phyloP scores from a whole-genome alignment of 805 yeast species.

The Tanozyma kutaoensis region DNA sequence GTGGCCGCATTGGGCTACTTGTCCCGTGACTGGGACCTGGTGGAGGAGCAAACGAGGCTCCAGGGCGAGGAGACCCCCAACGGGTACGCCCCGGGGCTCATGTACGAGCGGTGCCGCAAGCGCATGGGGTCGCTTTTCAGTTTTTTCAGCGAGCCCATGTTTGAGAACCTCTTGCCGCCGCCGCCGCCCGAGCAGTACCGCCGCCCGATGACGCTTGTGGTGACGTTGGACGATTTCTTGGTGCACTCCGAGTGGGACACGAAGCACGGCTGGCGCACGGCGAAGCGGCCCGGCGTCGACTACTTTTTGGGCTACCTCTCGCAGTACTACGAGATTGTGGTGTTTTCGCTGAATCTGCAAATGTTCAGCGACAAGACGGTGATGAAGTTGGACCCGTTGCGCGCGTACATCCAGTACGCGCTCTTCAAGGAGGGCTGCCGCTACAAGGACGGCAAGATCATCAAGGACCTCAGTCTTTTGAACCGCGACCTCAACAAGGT shows the following conservation, averaged over 20 bases:
- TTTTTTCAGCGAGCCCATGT: slow-evolving; percentile 86
- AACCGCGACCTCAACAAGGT: slow-evolving; percentile 84
- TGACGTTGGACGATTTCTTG: slow-evolving; percentile 80
- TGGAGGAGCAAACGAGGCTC: slow-evolving; percentile 42
- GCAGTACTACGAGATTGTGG: slow-evolving; percentile 90
- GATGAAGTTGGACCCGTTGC: slow-evolving; percentile 85
- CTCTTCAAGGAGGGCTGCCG: slow-evolving; percentile 85
- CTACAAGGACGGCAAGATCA: slow-evolving; percentile 74
- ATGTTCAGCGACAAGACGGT: slow-evolving; percentile 77
- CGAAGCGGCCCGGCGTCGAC: slow-evolving; percentile 97
- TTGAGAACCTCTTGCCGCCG: slow-evolving; percentile 86
- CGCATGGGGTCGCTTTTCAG: slow-evolving; percentile 60
- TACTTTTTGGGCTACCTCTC: slow-evolving; percentile 91
- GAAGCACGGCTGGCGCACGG: slow-evolving; percentile 94
- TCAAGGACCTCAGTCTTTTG: slow-evolving; percentile 81
- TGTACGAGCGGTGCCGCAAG: slow-evolving; percentile 56
- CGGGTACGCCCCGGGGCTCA: slow-evolving; percentile 54
- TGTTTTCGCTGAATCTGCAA: slow-evolving; percentile 77
- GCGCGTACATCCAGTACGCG: slow-evolving; percentile 77
- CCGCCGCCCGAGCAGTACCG: slow-evolving; percentile 85
- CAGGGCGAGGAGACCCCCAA: slow-evolving; percentile 43
- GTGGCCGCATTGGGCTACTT: slow-evolving; percentile 47
- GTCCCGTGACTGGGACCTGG: slow-evolving; percentile 77
- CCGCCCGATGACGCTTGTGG: slow-evolving; percentile 82
- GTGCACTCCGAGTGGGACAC: slow-evolving; percentile 89